Conservation (phyloP, 2,329 filamentous ascomycete species). For the Phialophora tarda region DNA sequence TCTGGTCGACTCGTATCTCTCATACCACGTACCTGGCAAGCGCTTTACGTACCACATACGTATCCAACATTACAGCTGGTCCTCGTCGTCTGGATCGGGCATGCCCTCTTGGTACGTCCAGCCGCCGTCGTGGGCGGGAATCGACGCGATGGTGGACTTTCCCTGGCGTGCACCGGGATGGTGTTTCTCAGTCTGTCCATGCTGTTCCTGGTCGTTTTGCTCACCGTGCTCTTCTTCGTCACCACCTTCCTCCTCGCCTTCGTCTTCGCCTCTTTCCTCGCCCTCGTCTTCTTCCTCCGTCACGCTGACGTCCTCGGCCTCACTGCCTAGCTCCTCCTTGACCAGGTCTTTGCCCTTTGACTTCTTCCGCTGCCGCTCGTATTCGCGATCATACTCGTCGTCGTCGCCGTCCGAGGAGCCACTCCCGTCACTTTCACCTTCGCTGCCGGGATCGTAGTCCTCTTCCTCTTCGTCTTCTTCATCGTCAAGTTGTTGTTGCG, state of each 20-base stretch:
- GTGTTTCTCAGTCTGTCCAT: not conserved
- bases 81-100: slow-evolving; percentile 33
- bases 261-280: slow-evolving; percentile 29
- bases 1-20: too few species aligned
- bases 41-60: not conserved
- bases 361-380: slow-evolving; percentile 41
- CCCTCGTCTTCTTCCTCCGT: slow-evolving; percentile 37
- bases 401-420: slow-evolving; percentile 53
- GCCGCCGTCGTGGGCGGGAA: slow-evolving; percentile 2
- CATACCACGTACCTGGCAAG: too few species aligned
- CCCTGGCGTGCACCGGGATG: not conserved
- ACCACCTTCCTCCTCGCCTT: slow-evolving; percentile 27
- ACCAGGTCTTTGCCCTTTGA: slow-evolving; percentile 47
- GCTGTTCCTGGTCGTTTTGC: slow-evolving; percentile 14
- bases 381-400: slow-evolving; percentile 40
- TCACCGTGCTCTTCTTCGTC: slow-evolving; percentile 22
- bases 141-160: not conserved
- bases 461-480: slow-evolving; percentile 55
- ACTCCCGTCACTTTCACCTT: slow-evolving; percentile 55
- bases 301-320: slow-evolving; percentile 49
- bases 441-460: slow-evolving; percentile 59
- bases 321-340: slow-evolving; percentile 51
- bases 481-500: slow-evolving; percentile 58
- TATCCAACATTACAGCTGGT: slow-evolving; percentile 28
- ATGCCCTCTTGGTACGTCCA: slow-evolving; percentile 23